Evolutionary conservation across 208 protist genomes (phyloP).

Genomic region (Herpetomonas samuelpessoai): DNA sequence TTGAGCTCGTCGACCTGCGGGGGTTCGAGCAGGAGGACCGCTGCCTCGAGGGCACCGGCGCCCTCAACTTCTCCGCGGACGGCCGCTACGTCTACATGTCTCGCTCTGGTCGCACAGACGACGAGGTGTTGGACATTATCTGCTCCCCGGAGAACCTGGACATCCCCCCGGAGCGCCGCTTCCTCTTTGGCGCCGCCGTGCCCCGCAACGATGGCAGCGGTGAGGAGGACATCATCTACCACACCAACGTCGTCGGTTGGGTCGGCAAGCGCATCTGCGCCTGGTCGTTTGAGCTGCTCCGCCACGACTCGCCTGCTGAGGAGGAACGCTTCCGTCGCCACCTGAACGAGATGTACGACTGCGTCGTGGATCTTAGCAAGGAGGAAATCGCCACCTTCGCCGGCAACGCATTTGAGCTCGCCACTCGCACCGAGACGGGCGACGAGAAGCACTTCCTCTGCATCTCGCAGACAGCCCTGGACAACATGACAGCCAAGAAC

Average conservation of each 20-base stretch:
- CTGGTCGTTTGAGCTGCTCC: conserved; percentile 59
- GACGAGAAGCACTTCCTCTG: conserved; percentile 66
- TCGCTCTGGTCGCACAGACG: conserved; percentile 63
- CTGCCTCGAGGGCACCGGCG: conserved; percentile 65
- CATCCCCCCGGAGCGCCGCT: conserved; percentile 76
- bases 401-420: conserved; percentile 72
- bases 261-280: conserved; percentile 77
- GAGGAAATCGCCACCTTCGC: conserved; percentile 62
- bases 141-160: conserved; percentile 67
- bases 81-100: conserved; percentile 80
- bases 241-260: conserved; percentile 84
- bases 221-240: conserved; percentile 35
- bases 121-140: conserved; percentile 57
- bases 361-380: conserved; percentile 52
- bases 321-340: conserved; percentile 58
- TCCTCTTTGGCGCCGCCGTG: conserved; percentile 48
- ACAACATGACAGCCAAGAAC: conserved; percentile 35
- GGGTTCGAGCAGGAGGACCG: conserved; percentile 47
- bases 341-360: conserved; percentile 52
- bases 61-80: conserved; percentile 63
- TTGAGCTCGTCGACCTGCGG: conserved; percentile 74
- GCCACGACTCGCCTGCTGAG: conserved; percentile 45
- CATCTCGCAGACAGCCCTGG: conserved; percentile 60
- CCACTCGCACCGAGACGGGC: conserved; percentile 21
- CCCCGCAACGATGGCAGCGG: conserved; percentile 27